Conservation (phyloP, 345 rosid species). For the Schrenkiella parvula region DNA sequence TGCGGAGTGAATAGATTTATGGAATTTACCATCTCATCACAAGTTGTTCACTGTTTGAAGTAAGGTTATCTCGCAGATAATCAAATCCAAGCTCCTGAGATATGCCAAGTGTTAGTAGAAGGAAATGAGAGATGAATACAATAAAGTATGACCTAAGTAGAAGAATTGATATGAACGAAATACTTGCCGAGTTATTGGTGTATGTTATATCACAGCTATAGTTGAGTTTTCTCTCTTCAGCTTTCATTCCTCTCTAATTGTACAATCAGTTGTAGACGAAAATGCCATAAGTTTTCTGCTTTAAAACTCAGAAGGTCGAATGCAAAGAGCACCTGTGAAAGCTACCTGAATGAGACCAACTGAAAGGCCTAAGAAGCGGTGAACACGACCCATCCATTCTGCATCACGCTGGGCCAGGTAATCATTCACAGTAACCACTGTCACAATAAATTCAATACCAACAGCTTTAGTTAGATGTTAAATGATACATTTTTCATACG, state of each 20-base stretch:
- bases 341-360: slow-evolving; percentile 93
- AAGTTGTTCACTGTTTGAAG: slow-evolving; percentile 71
- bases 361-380: slow-evolving; percentile 87
- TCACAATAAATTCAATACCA: slow-evolving; percentile 29
- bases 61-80: slow-evolving; percentile 94
- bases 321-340: background rate
- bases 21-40: slow-evolving; percentile 88
- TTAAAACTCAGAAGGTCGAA: background rate
- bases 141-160: background rate
- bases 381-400: slow-evolving; percentile 99
- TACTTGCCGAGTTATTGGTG: slow-evolving; percentile 82
- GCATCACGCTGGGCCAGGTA: slow-evolving; percentile 98
- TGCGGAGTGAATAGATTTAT: slow-evolving; percentile 14
- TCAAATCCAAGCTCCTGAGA: slow-evolving; percentile 97
- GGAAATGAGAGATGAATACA: background rate
- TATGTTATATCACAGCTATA: slow-evolving; percentile 89
- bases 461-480: background rate
- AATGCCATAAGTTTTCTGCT: slow-evolving; percentile 9
- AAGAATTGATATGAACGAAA: slow-evolving; percentile 16
- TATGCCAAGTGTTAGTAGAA: slow-evolving; percentile 25
- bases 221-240: slow-evolving; percentile 73
- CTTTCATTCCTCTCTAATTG: slow-evolving; percentile 73
- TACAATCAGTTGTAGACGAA: slow-evolving; percentile 22
- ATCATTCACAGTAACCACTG: slow-evolving; percentile 98
- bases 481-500: background rate